Evolutionary conservation across 2,329 filamentous ascomycete genomes (phyloP), one percentile per base, ranked within the genome.

Genomic region (Botrytis medusae): DNA sequence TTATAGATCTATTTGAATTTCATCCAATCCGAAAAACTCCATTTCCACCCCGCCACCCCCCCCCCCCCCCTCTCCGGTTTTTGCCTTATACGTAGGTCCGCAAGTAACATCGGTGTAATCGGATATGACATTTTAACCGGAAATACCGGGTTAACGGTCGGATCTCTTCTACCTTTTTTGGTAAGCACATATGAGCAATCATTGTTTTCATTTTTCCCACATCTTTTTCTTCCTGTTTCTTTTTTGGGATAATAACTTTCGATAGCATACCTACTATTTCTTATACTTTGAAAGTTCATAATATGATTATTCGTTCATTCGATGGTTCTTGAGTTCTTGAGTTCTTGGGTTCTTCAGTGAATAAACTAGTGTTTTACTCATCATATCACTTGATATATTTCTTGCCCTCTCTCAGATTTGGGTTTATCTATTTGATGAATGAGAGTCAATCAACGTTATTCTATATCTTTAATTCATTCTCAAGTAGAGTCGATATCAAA

Each of bases 161-260:
- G 46, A 67, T 51, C 25, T 34, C 32, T 67, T 42, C 16, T 12
- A 29, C 16, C 34, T 29, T 29, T 37, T 40, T 51, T 54, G 34
- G 4, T 40, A 68, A 68, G 64, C 48, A 68, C n/a, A 57, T 42
- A 63, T 63, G 8, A 62, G 25, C n/a, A 29, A 57, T 57, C n/a
- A 18, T 29, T 57, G 1, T 29, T 32, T 29, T n/a, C 12, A 54
- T 29, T 29, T 9, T 2, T 8, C 51, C 44, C 44, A 14, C 22
- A 32, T 61, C 32, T 61, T 25, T 25, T 61, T 37, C 61, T 32
- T 64, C 46, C n/a, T 25, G n/a, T n/a, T n/a, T n/a, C n/a, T 20
- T 14, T 32, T 18, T 4, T 46, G n/a, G 9, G 5, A 46, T 46
- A 1, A n/a, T 4, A 44, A 40, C 42, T 62, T 42, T 4, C 1